Evolutionary conservation across 768 basidiomycete species (phyloP).

Genomic region (Leccinum variicolor): DNA sequence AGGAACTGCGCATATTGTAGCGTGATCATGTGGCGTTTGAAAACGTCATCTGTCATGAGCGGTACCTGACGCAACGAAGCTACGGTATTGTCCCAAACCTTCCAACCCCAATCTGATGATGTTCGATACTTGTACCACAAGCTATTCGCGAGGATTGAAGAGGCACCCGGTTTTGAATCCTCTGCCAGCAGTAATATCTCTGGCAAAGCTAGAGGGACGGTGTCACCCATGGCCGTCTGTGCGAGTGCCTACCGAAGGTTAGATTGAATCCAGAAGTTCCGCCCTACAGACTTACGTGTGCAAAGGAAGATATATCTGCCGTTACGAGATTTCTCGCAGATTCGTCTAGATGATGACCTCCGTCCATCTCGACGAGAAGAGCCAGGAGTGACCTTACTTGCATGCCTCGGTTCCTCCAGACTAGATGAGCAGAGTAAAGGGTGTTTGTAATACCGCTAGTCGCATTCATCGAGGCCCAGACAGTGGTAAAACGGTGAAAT

Average conservation of each 20-base stretch:
- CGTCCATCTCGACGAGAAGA: slow-evolving; percentile 63
- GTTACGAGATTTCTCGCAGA: slow-evolving; percentile 55
- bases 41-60: slow-evolving; percentile 46
- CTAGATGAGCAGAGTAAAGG: slow-evolving; percentile 58
- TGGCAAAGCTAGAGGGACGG: slow-evolving; percentile 41
- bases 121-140: slow-evolving; percentile 83
- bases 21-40: slow-evolving; percentile 49
- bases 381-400: slow-evolving; percentile 66
- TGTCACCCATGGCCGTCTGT: slow-evolving; percentile 32
- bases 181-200: slow-evolving; percentile 68
- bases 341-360: slow-evolving; percentile 51
- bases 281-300: slow-evolving; percentile 43
- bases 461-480: slow-evolving; percentile 77
- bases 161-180: slow-evolving; percentile 55
- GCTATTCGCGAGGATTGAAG: slow-evolving; percentile 67
- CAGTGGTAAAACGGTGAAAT: slow-evolving; percentile 61
- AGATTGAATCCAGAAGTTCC: not conserved
- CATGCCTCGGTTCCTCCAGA: slow-evolving; percentile 61
- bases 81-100: slow-evolving; percentile 81
- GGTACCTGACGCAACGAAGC: slow-evolving; percentile 71
- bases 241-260: slow-evolving; percentile 35
- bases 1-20: slow-evolving; percentile 69
- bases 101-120: slow-evolving; percentile 72
- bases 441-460: slow-evolving; percentile 52
- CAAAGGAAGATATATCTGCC: slow-evolving; percentile 58